Percentiles rank a stretch among this genome's conserved stretches.
phyloP scores from a whole-genome alignment of 2,329 filamentous ascomycete genomes.

The Thelonectria rubi region DNA sequence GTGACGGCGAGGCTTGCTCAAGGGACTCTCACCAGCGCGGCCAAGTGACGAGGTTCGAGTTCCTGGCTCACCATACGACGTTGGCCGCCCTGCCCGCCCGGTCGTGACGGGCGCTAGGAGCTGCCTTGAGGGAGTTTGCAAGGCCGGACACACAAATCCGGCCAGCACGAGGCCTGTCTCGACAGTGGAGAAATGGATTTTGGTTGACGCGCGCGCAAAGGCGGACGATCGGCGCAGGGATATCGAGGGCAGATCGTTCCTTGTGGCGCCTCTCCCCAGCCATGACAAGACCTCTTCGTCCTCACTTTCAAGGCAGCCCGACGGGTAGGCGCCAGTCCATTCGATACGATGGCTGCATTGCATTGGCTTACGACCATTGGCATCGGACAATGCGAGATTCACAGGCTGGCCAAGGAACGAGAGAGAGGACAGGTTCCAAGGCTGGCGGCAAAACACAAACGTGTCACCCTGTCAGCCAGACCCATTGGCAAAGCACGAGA shows the following conservation, averaged over 20 bases:
- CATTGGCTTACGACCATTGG: not conserved
- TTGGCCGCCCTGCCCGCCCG: conserved; percentile 21
- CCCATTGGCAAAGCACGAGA: conserved; percentile 24
- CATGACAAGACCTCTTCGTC: conserved; percentile 16
- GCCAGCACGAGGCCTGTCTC: conserved; percentile 28
- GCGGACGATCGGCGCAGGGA: conserved; percentile 38
- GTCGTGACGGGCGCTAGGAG: conserved; percentile 14
- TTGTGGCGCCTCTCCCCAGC: conserved; percentile 39
- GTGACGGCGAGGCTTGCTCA: conserved; percentile 23
- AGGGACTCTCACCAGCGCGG: not conserved
- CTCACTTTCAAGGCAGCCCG: too few relatives aligned
- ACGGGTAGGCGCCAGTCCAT: not conserved
- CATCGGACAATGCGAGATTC: conserved; percentile 1
- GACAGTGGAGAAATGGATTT: conserved; percentile 27
- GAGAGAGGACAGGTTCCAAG: conserved; percentile 6
- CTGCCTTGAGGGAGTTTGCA: conserved; percentile 6
- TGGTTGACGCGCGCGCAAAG: conserved; percentile 34
- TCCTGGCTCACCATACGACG: conserved; percentile 14
- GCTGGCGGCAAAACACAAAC: conserved; percentile 21
- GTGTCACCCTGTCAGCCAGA: conserved; percentile 25
- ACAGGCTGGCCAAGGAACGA: not conserved
- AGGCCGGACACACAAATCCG: conserved; percentile 19
- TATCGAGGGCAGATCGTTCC: conserved; percentile 42
- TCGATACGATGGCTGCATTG: conserved; percentile 4
- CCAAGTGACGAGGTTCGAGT: not conserved